Base-by-base conservation (phyloP, 768 basidiomycete genomes). In the Rickenella mellea region DNA sequence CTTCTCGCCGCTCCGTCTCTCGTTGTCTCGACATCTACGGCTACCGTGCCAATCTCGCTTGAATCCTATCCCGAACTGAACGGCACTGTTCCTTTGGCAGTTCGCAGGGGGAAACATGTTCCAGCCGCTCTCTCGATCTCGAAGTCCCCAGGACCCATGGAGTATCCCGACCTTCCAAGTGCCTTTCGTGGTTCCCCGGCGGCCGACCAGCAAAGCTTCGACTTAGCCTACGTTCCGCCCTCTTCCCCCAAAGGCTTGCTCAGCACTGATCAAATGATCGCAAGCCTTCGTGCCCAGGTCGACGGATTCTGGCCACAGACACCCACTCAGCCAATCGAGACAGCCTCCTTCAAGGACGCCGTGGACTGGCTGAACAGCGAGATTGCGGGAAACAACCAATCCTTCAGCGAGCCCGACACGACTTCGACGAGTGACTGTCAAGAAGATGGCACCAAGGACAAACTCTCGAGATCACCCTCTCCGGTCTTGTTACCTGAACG, bases 1-100 rank as follows among this genome's bases (percentile, higher is more conserved):
- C 19, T 19, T 19, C 11, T 36, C 10, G 15, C 29, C 15, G 15
- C 33, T 12, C 33, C 33, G 2, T 36, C 33, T 36, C 33, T 36
- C 8, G 33, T 36, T 14, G 12, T 36, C 9, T 36, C 33, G 6
- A 36, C 19, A 6, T 36, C 33, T 12, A 36, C 33, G 33, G 19
- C 19, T 19, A 22, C 24, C 10, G 10, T 36, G 12, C 33, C 33
- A 10, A 17, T 36, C 15, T 11, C 9, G 33, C 10, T 15, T 15
- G 12, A 42, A 33, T 52, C 83, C 39, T 48, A 92, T 93, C 93
- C 94, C 15, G 87, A 94, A 37, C 96, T 84, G 50, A 83, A 86
- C n/a, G 94, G 64, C 58, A 68, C 78, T 8, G 80, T 92, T 3
- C 66, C 56, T 58, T 45, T 36, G 58, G 33, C 33, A 9, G 24